phyloP scores from a whole-genome alignment of 225 moss, liverwort and hornwort species.

The Sphagnum tenellum region DNA sequence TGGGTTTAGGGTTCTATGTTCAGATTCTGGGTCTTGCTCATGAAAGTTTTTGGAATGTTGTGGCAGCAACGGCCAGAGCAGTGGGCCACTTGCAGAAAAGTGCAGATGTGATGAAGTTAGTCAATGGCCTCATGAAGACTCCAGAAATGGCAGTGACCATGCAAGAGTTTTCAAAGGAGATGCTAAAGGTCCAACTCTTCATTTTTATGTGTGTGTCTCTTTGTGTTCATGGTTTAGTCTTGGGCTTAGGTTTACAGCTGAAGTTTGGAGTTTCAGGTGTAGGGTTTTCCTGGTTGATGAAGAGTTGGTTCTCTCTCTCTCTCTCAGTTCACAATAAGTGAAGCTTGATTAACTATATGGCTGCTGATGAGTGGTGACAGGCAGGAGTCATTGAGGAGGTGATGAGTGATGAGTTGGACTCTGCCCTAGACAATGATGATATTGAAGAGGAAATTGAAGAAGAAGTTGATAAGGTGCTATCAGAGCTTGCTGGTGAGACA shows the following conservation, averaged over 20 bases:
- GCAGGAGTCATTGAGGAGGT: conserved; percentile 90
- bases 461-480: conserved; percentile 70
- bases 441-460: conserved; percentile 83
- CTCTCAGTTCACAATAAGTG: too few relatives aligned
- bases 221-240: too few relatives aligned
- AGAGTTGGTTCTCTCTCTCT: too few relatives aligned
- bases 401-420: conserved; percentile 69
- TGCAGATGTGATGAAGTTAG: conserved; percentile 89
- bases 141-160: conserved; percentile 89
- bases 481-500: conserved; percentile 87
- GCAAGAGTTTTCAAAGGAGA: conserved; percentile 90
- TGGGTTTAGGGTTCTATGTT: too few relatives aligned
- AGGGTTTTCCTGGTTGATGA: too few relatives aligned
- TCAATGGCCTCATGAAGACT: conserved; percentile 89
- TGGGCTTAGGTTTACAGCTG: too few relatives aligned
- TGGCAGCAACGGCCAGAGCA: conserved; percentile 74
- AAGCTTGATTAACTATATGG: too few relatives aligned
- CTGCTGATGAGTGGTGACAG: conserved; percentile 12
- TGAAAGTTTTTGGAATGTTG: too few relatives aligned
- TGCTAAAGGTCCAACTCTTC: conserved; percentile 69
- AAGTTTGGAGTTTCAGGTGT: too few relatives aligned
- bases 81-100: conserved; percentile 96
- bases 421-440: conserved; percentile 77
- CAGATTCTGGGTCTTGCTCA: too few relatives aligned
- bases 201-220: too few relatives aligned